Conservation (phyloP, 2,329 filamentous ascomycete species). For the Reticulascus tulasneorum region DNA sequence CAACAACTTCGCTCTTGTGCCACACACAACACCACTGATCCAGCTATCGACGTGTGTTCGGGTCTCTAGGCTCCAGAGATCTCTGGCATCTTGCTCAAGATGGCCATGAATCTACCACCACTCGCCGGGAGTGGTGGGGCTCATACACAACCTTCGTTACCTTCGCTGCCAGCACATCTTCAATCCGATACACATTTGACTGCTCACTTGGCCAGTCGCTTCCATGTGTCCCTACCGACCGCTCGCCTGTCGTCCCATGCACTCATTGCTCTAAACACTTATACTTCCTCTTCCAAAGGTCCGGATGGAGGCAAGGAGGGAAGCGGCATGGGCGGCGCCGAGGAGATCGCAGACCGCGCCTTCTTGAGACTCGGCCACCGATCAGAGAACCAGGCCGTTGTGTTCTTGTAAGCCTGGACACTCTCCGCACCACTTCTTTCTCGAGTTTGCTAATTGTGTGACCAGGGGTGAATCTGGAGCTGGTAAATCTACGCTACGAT, state of each 20-base stretch:
- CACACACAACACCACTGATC: constrained; percentile 4
- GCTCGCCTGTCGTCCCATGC: constrained; percentile 88
- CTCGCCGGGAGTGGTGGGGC: constrained; percentile 48
- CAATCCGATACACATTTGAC: constrained; percentile 77
- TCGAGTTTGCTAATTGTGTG: background rate
- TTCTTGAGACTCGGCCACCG: constrained; percentile 82
- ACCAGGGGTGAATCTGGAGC: constrained; percentile 88
- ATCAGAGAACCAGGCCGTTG: constrained; percentile 86
- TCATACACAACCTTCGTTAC: constrained; percentile 82
- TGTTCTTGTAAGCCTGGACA: constrained; percentile 73
- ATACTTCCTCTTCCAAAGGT: constrained; percentile 82
- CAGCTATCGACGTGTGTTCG: constrained; percentile 1
- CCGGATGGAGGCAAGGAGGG: constrained; percentile 88
- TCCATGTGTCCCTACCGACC: constrained; percentile 86
- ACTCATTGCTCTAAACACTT: constrained; percentile 90
- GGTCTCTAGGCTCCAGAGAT: constrained; percentile 1
- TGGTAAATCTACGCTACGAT: constrained; percentile 91
- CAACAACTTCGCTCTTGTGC: no score
- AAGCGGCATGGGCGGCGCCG: constrained; percentile 86
- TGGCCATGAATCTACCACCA: constrained; percentile 57
- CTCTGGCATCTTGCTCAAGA: constrained; percentile 34
- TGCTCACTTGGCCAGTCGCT: constrained; percentile 79
- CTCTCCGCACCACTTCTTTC: background rate
- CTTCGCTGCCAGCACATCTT: constrained; percentile 78
- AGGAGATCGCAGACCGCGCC: constrained; percentile 84